Evolutionary conservation across 2,329 filamentous ascomycete genomes (phyloP), one percentile per base, ranked within the genome.

Genomic region (Ampelomyces quisqualis): DNA sequence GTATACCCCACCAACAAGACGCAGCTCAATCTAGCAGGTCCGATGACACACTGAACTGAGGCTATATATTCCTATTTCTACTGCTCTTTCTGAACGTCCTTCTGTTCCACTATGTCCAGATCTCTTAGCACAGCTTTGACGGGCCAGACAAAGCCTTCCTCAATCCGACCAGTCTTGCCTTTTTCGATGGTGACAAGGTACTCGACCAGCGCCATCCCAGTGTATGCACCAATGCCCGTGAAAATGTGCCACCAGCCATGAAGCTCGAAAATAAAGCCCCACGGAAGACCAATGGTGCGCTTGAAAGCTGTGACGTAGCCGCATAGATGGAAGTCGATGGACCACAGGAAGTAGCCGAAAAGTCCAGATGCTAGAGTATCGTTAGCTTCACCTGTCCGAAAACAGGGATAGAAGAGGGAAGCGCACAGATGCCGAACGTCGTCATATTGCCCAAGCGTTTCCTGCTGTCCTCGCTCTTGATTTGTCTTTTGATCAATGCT

Each of bases 161-260:
- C 62, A 11, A 61, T 27, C 15, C 46, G 41, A 17, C 51, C 53
- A 3, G 49, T 59, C 26, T 50, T 50, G 5, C 55, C 60, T 15
- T 62, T 59, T 14, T 61, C 52, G 6, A 63, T 50, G 0, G 64
- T 66, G 19, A 65, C 62, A 6, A 70, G 53, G 29, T 67, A 66
- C 50, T 69, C 65, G 1, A 63, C 61, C 2, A 68, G 40, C 21
- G 65, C 64, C 62, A 70, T 70, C 13, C 66, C 66, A 2, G 61
- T 56, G 17, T 71, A 72, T 4, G 79, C 78, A 1, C 77, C 74
- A 14, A 79, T 65, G 0, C 77, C 80, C 0, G 80, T 84, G 18
- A 81, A 64, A 11, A 83, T 63, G 51, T 84, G 80, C 80, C 80
- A 84, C 80, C 79, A 83, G 1, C 79, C 80, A 53, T 83, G 80